Evolutionary conservation across 768 basidiomycete species (phyloP).

Genomic region (Ramaria rubella): DNA sequence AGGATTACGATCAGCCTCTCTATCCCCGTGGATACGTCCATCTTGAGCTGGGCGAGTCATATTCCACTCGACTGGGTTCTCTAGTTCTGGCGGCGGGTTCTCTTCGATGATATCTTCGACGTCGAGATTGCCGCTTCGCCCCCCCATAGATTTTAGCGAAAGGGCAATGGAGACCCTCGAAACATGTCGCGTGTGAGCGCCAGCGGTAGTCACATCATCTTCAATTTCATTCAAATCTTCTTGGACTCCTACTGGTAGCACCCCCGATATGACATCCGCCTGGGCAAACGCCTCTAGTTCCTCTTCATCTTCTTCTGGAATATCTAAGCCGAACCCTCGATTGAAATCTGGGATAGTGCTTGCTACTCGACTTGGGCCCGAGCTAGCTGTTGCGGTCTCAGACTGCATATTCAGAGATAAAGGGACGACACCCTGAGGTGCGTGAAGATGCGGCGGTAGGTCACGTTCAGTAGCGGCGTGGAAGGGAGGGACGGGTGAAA

Average conservation of each 20-base stretch:
- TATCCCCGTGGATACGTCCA: background rate
- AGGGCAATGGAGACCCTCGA: constrained; percentile 63
- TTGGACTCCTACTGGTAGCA: background rate
- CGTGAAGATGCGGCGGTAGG: constrained; percentile 16
- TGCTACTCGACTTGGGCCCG: constrained; percentile 51
- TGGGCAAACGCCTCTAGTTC: constrained; percentile 21
- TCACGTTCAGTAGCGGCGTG: constrained; percentile 13
- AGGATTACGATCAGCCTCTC: constrained; percentile 25
- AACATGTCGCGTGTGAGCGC: constrained; percentile 54
- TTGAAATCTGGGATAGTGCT: constrained; percentile 57
- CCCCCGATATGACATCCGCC: background rate
- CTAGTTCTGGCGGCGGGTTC: constrained; percentile 3
- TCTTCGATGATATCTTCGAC: constrained; percentile 22
- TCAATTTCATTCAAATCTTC: constrained; percentile 25
- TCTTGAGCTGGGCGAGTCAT: constrained; percentile 1
- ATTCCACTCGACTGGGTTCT: constrained; percentile 5
- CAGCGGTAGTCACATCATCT: constrained; percentile 40
- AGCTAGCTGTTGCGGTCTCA: constrained; percentile 29
- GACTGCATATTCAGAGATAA: constrained; percentile 19
- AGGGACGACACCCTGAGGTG: constrained; percentile 16
- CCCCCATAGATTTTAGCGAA: constrained; percentile 57
- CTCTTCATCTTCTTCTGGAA: constrained; percentile 64
- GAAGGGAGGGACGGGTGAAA: background rate
- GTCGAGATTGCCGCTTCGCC: constrained; percentile 21
- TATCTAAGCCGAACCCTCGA: constrained; percentile 76